Percentiles rank a stretch among this genome's conserved stretches.
Evolutionary conservation across 177 flowering plant genomes (phyloP).

Genomic region (Vitis hybrid): DNA sequence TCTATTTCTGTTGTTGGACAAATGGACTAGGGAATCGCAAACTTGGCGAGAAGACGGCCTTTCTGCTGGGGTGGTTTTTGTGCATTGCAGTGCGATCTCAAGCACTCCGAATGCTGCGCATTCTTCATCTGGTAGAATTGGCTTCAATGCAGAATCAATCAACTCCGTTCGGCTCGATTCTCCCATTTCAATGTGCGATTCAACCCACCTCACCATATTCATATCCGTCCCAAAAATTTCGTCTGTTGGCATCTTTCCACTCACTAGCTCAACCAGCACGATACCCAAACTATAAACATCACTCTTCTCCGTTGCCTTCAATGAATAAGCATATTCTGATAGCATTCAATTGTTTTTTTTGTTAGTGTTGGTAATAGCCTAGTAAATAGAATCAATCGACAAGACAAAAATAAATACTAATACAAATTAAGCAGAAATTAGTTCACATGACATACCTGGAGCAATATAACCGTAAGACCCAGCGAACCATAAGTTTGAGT

Average conservation of each 20-base stretch:
- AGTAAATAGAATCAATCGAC: too few species aligned
- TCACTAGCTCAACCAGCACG: slow-evolving; percentile 91
- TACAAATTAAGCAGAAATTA: background rate
- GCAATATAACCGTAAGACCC: slow-evolving; percentile 97
- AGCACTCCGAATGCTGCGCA: slow-evolving; percentile 66
- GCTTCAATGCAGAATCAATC: slow-evolving; percentile 62
- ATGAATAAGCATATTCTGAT: slow-evolving; percentile 89
- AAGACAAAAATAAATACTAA: background rate
- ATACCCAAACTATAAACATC: slow-evolving; percentile 98
- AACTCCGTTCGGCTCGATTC: slow-evolving; percentile 50
- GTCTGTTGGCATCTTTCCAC: slow-evolving; percentile 85
- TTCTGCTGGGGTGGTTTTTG: slow-evolving; percentile 72
- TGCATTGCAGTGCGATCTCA: slow-evolving; percentile 82
- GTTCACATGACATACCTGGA: slow-evolving; percentile 62
- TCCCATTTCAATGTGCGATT: slow-evolving; percentile 46
- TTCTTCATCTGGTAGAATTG: slow-evolving; percentile 64
- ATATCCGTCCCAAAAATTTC: slow-evolving; percentile 64
- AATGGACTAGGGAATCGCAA: slow-evolving; percentile 57
- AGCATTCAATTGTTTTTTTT: background rate
- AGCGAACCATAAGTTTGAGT: slow-evolving; percentile 72
- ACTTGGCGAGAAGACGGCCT: slow-evolving; percentile 80
- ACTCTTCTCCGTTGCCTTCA: slow-evolving; percentile 84
- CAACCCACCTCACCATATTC: slow-evolving; percentile 97
- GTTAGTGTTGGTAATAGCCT: too few species aligned
- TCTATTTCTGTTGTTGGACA: slow-evolving; percentile 43